These are phyloP conservation scores for Penicillium riverlandense DNA, from an alignment of 495 filamentous ascomycete genomes.

Conservation along the genomic window DNA sequence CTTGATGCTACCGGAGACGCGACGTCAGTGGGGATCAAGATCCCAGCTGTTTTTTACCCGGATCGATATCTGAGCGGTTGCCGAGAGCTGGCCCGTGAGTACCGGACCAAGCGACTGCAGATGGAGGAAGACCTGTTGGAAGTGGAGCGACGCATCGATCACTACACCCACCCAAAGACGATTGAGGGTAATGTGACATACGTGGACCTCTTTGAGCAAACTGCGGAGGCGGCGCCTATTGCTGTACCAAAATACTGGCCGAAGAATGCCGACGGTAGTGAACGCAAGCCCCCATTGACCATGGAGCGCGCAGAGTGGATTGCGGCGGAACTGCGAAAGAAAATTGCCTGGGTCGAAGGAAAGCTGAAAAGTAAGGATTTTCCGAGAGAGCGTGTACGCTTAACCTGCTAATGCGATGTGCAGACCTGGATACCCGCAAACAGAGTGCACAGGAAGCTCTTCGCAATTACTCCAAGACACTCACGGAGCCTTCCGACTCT, in stretches of 20 bases:
- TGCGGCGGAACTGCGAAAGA: conserved; percentile 27
- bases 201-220: conserved; percentile 29
- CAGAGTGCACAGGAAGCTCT: conserved; percentile 40
- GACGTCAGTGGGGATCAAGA: conserved; percentile 50
- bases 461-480: conserved; percentile 40
- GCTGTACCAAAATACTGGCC: conserved; percentile 12
- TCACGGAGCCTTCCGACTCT: conserved; percentile 46
- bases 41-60: conserved; percentile 66
- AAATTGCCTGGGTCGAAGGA: conserved; percentile 37
- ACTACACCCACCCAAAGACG: conserved; percentile 20
- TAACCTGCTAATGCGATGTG: conserved; percentile 5
- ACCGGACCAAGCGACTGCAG: conserved; percentile 32
- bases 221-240: conserved; percentile 20
- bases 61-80: conserved; percentile 67
- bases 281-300: neutral
- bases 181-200: conserved; percentile 15
- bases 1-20: conserved; percentile 40
- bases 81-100: conserved; percentile 45
- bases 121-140: conserved; percentile 32
- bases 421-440: conserved; percentile 48
- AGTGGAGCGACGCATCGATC: conserved; percentile 29
- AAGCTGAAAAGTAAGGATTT: conserved; percentile 41
- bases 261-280: conserved; percentile 10
- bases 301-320: conserved; percentile 15
- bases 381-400: neutral